These are phyloP conservation scores for Cryptomeria japonica DNA, from an alignment of 75 land plant species.

Conservation along the genomic window DNA sequence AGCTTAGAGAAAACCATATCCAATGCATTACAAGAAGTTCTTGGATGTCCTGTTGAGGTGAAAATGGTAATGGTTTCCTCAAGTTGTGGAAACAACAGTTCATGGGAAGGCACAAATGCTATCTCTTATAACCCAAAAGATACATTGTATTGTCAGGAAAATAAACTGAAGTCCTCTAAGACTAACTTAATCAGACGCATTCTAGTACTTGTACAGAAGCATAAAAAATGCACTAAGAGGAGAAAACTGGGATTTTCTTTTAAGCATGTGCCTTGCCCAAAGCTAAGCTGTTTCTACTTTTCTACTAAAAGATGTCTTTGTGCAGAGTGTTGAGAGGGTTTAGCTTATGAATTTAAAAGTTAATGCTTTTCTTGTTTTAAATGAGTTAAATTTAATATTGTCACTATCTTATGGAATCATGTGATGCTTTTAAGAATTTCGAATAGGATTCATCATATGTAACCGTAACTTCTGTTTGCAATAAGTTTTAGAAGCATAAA, in stretches of 20 bases:
- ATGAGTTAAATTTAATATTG: not conserved
- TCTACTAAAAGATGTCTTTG: not conserved
- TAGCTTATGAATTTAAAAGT: too few relatives aligned
- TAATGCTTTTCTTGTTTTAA: not conserved
- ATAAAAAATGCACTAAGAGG: not conserved
- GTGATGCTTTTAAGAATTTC: not conserved
- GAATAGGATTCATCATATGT: not conserved
- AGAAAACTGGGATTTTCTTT: not conserved
- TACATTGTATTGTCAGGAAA: not conserved
- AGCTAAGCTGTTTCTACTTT: not conserved
- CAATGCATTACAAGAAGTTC: slow-evolving; percentile 27
- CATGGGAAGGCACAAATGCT: not conserved
- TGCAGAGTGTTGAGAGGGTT: not conserved
- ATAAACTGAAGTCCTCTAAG: not conserved
- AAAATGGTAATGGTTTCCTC: slow-evolving; percentile 8
- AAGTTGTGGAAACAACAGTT: not conserved
- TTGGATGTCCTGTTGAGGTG: slow-evolving; percentile 32
- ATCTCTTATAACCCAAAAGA: not conserved
- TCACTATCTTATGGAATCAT: too few relatives aligned
- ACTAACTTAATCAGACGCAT: not conserved
- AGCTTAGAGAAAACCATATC: slow-evolving; percentile 19
- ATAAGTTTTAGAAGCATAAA: not conserved
- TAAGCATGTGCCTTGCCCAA: not conserved
- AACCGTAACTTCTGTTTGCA: not conserved
- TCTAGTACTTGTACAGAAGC: not conserved